Evolutionary conservation across 2,329 filamentous ascomycete species (phyloP), one percentile per base, ranked within the genome.

Genomic region (Fusarium sp.): DNA sequence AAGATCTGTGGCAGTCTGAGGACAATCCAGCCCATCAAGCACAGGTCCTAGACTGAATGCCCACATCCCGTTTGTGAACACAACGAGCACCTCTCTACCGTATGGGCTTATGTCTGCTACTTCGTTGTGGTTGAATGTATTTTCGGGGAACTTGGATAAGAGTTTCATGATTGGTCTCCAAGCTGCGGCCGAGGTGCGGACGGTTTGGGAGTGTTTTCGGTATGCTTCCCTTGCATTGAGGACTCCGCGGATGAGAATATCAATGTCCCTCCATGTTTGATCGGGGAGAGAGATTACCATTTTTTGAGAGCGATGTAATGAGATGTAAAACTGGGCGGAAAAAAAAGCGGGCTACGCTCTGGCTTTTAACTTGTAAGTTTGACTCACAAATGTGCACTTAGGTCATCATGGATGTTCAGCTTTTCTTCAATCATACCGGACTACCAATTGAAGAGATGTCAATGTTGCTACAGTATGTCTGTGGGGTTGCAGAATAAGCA

Each of bases 21-120:
- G 22, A 29, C 50, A 27, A 6, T 52, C 49, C 6, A 52, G 9
- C 11, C 27, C 49, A 4, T 52, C 5, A 5, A 52, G 18, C 1
- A 52, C 32, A 40, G 49, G 49, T 5, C 49, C 49, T 5, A 40
- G 14, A 4, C 49, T 27, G 11, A 52, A 40, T n/a, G 49, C 49
- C 49, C 49, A 52, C 11, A 52, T 52, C 3, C 18, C 32, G 6
- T 52, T 22, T 15, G 49, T 40, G 2, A 52, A 25, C 7, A 32
- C 49, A 10, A 24, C 34, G 6, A 52, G 49, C 7, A 52, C 22
- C 6, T 52, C 49, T 20, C 9, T 27, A 8, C 49, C 49, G 30
- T 52, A 52, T 20, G 49, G 49, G 24, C 20, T 18, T 15, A 52
- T 27, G 22, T 52, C 22, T 5, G 4, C 6, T 8, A 52, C 10